Percentiles rank a stretch among this genome's conserved stretches.
phyloP scores from a whole-genome alignment of 176 grass and related monocot species.

The Oryza coarctata region DNA sequence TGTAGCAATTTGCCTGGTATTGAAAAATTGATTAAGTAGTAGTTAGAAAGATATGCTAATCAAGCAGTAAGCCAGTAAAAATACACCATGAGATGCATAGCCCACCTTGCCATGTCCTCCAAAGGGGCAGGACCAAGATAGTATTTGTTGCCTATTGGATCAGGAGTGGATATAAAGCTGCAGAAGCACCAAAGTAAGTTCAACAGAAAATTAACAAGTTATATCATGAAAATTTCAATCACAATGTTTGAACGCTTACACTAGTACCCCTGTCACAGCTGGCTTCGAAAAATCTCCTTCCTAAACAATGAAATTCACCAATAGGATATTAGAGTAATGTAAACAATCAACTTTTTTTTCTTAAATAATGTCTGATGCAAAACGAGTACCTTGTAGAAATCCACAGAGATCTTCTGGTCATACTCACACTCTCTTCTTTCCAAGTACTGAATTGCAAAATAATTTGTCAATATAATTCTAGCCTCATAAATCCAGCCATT shows the following conservation, averaged over 20 bases:
- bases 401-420: constrained; percentile 70
- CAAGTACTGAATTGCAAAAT: constrained; percentile 66
- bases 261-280: constrained; percentile 55
- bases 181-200: neutral
- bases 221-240: neutral
- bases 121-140: constrained; percentile 87
- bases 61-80: neutral
- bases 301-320: constrained; percentile 32
- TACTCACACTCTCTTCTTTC: constrained; percentile 93
- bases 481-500: neutral
- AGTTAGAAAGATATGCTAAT: constrained; percentile 10
- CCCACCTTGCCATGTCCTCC: constrained; percentile 81
- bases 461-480: constrained; percentile 10
- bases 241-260: constrained; percentile 48
- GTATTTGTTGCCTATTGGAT: constrained; percentile 76
- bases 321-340: constrained; percentile 15
- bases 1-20: constrained; percentile 88
- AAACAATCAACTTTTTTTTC: neutral
- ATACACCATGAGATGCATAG: neutral
- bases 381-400: constrained; percentile 72
- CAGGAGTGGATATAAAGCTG: constrained; percentile 81
- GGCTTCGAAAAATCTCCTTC: constrained; percentile 65
- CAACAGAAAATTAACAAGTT: neutral
- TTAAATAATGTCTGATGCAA: neutral
- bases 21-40: constrained; percentile 15